A percentile compares a stretch with the other conserved stretches of the same genome.
Conservation (phyloP, 495 filamentous ascomycete species). For the Venustampulla echinocandica region DNA sequence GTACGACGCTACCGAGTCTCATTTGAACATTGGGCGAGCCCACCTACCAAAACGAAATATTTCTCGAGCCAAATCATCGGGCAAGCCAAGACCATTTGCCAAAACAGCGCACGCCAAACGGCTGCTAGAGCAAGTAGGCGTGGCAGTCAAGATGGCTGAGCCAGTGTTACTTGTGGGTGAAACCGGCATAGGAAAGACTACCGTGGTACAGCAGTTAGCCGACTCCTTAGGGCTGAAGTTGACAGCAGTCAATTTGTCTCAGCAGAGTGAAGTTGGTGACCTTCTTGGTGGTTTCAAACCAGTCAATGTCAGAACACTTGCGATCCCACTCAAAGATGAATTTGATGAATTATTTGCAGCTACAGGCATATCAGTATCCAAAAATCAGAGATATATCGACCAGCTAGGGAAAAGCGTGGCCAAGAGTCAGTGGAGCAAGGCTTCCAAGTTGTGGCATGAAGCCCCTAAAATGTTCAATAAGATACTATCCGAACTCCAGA, state of each 20-base stretch:
- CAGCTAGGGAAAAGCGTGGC: conserved; percentile 68
- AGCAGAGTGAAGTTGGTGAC: conserved; percentile 93
- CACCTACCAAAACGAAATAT: conserved; percentile 40
- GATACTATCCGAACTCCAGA: conserved; percentile 46
- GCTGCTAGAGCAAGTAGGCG: conserved; percentile 75
- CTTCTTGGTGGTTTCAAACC: conserved; percentile 94
- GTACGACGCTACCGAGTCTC: conserved; percentile 47
- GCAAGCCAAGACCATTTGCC: conserved; percentile 50
- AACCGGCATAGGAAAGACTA: conserved; percentile 97
- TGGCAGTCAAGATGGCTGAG: conserved; percentile 72
- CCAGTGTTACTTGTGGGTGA: conserved; percentile 91
- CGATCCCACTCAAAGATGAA: conserved; percentile 83
- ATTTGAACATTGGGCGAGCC: conserved; percentile 60
- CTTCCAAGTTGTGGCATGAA: conserved; percentile 80
- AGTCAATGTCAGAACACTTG: conserved; percentile 77
- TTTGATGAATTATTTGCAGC: conserved; percentile 82
- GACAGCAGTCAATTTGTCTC: conserved; percentile 86
- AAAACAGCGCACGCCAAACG: conserved; percentile 62
- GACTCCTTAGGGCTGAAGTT: conserved; percentile 72
- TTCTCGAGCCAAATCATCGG: conserved; percentile 33
- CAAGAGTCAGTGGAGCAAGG: conserved; percentile 73
- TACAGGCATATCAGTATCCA: conserved; percentile 71
- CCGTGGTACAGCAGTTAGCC: conserved; percentile 86
- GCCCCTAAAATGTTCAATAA: conserved; percentile 75
- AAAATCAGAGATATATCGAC: conserved; percentile 79